Evolutionary conservation across 2,329 filamentous ascomycete species (phyloP), one percentile per base, ranked within the genome.

Genomic region (Fusarium tricinctum): DNA sequence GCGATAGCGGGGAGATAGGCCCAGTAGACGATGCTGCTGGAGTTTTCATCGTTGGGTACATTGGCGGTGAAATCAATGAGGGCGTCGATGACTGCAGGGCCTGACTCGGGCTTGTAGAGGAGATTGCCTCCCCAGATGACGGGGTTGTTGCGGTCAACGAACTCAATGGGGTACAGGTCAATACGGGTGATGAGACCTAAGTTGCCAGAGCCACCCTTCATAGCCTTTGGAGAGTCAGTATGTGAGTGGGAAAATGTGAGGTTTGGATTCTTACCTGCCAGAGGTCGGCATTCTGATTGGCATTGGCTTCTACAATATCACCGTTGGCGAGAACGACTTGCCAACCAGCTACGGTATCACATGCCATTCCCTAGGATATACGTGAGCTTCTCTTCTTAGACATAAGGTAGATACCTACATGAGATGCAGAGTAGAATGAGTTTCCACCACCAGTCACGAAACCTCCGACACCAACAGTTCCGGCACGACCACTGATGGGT

Each of bases 141-240:
- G 3, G 75, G 75, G 8, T 71, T 72, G 5, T 44, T 39, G 2
- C 66, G 65, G 53, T 76, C 69, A 7, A 56, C 68, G 20, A 74
- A 76, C 22, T 75, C 73, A 14, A 78, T 77, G 13, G 75, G 67
- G n/a, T 71, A 64, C 73, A 79, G 66, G 23, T 78, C 76, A 20
- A 77, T 73, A 22, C 74, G 70, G 5, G 81, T 79, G 17, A 79
- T 73, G 10, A 81, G 71, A 10, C 81, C 82, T 17, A 83, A 81
- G 66, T 85, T 86, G 58, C 78, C 81, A 14, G 78, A 78, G n/a
- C 82, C 83, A 7, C 83, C 84, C 46, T 83, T 82, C 20, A 85
- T 74, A 1, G 82, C 83, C 65, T 68, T 26, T 10, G n/a, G 5
- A 14, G 23, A 6, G 19, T 68, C 4, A 68, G 40, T 9, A 22